These are phyloP conservation scores for Elsinoe fawcettii DNA, from an alignment of 2,329 filamentous ascomycete species.

Conservation along the genomic window DNA sequence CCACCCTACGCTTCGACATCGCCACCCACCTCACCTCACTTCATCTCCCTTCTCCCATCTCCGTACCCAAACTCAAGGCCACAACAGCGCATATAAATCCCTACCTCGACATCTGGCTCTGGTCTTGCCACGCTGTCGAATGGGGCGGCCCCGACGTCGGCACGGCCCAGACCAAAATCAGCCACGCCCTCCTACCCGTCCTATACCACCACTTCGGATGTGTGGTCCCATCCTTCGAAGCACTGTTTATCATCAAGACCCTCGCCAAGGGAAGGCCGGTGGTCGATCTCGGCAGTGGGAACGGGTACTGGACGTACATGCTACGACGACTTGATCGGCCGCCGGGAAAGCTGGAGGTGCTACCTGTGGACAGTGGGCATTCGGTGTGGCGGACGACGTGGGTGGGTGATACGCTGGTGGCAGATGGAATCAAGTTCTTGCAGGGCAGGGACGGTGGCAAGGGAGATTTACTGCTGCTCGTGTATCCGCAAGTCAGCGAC, in stretches of 20 bases:
- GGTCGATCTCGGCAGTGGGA: constrained; percentile 62
- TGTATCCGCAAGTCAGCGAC: constrained; percentile 63
- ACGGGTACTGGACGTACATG: constrained; percentile 70
- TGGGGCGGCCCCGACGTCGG: constrained; percentile 54
- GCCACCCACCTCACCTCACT: constrained; percentile 49
- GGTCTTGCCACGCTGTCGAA: constrained; percentile 56
- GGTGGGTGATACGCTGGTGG: constrained; percentile 57
- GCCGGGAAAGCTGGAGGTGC: constrained; percentile 35
- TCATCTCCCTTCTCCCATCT: constrained; percentile 43
- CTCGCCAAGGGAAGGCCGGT: constrained; percentile 47
- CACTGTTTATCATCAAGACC: constrained; percentile 52
- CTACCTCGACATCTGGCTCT: constrained; percentile 60
- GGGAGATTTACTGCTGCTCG: constrained; percentile 57
- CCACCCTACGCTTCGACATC: constrained; percentile 51
- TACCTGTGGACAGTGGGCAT: constrained; percentile 59
- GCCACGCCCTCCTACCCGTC: constrained; percentile 63
- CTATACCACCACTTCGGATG: constrained; percentile 76
- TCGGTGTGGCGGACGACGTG: constrained; percentile 62
- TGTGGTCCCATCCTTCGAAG: constrained; percentile 60
- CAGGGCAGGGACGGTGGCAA: constrained; percentile 40
- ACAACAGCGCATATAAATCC: constrained; percentile 52
- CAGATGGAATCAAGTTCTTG: constrained; percentile 55
- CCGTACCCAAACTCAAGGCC: constrained; percentile 33
- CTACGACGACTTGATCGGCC: constrained; percentile 51
- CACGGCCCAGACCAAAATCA: constrained; percentile 46